A percentile compares a stretch with the other conserved stretches of the same genome.
phyloP scores from a whole-genome alignment of 2,329 filamentous ascomycete genomes.

The Monosporascus sp. region DNA sequence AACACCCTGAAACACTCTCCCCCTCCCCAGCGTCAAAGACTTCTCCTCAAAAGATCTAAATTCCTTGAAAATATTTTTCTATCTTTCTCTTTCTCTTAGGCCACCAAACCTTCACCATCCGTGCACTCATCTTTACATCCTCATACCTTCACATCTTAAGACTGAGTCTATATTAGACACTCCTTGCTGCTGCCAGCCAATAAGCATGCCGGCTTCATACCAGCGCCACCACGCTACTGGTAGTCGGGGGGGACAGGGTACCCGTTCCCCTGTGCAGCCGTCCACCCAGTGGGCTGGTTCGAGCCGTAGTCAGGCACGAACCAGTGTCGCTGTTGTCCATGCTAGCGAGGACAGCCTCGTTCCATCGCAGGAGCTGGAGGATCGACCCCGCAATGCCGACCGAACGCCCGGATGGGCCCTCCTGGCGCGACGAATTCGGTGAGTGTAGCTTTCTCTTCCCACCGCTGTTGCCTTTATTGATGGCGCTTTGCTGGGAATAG shows the following conservation, averaged over 20 bases:
- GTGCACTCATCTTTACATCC: background rate
- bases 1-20: background rate
- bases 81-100: background rate
- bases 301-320: no score
- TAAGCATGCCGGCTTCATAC: background rate
- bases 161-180: background rate
- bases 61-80: no score
- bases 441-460: constrained; percentile 4
- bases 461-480: constrained; percentile 17
- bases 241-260: background rate
- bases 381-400: constrained; percentile 10
- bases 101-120: background rate
- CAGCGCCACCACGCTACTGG: background rate
- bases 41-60: no score
- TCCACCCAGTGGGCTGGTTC: background rate
- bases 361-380: constrained; percentile 1
- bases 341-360: no score
- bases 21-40: background rate
- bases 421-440: constrained; percentile 19
- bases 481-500: constrained; percentile 9
- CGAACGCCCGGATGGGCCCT: constrained; percentile 10
- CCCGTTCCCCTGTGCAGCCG: background rate
- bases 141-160: background rate
- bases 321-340: no score
- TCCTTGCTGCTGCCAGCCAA: background rate